These are phyloP conservation scores for Ilex paraguariensis DNA, from an alignment of 305 asterid species.

Conservation along the genomic window DNA sequence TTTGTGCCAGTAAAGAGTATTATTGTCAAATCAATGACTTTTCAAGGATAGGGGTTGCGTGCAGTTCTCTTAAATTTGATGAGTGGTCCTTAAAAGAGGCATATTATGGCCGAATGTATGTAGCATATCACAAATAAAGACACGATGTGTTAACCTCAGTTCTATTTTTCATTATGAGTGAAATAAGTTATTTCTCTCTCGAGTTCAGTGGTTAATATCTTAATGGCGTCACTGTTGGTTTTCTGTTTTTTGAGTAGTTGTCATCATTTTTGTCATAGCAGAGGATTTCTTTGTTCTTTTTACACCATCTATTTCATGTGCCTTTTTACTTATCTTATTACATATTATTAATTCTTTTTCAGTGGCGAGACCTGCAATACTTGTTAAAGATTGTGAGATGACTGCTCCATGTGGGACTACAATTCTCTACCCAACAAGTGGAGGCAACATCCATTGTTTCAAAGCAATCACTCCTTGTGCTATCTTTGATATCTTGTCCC, in stretches of 20 bases:
- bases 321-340: slow-evolving; percentile 5
- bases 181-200: neutral
- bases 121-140: no score
- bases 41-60: neutral
- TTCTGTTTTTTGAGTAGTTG: no score
- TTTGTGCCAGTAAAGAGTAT: neutral
- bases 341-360: slow-evolving; percentile 13
- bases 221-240: no score
- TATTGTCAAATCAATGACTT: neutral
- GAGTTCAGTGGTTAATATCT: neutral
- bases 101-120: no score
- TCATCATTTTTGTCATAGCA: no score
- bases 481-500: slow-evolving; percentile 89
- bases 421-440: slow-evolving; percentile 72
- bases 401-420: slow-evolving; percentile 83
- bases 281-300: no score
- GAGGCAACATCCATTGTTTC: slow-evolving; percentile 95
- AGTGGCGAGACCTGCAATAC: slow-evolving; percentile 78
- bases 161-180: no score
- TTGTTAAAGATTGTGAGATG: slow-evolving; percentile 76
- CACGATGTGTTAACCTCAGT: no score
- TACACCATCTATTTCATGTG: no score
- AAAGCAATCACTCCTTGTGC: slow-evolving; percentile 96
- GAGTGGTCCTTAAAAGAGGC: no score
- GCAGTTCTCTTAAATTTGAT: neutral